Evolutionary conservation across 1,284 basidiomycete species (phyloP).

Genomic region (Paramarasmius palmivorus): DNA sequence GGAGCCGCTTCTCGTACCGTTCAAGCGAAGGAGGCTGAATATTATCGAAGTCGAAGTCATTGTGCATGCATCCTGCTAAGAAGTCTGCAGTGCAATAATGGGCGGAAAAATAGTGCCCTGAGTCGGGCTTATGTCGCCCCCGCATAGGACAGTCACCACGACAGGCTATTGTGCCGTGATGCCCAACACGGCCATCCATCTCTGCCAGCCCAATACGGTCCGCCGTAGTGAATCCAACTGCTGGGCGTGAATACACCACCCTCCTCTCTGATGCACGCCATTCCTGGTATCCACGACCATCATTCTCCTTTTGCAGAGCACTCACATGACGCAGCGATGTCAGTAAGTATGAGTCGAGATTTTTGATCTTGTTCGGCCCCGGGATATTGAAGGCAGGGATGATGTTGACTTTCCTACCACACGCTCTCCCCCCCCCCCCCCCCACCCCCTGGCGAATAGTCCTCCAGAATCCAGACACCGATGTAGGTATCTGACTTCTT

Average conservation of each 20-base stretch:
- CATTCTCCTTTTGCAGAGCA: slow-evolving; percentile 26
- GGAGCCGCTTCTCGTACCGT: slow-evolving; percentile 15
- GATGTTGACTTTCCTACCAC: slow-evolving; percentile 25
- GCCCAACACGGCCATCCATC: slow-evolving; percentile 34
- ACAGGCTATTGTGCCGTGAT: slow-evolving; percentile 34
- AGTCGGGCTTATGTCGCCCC: slow-evolving; percentile 30
- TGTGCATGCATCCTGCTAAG: slow-evolving; percentile 28
- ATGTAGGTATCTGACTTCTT: slow-evolving; percentile 33
- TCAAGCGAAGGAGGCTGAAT: neutral
- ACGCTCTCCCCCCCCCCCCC: slow-evolving; percentile 11
- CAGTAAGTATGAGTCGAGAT: slow-evolving; percentile 37
- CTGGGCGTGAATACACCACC: slow-evolving; percentile 15
- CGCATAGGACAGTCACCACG: slow-evolving; percentile 29
- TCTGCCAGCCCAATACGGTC: slow-evolving; percentile 21
- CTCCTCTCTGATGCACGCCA: slow-evolving; percentile 28
- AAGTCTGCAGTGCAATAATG: slow-evolving; percentile 25
- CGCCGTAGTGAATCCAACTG: slow-evolving; percentile 26
- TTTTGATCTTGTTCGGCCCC: slow-evolving; percentile 34
- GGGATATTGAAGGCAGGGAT: slow-evolving; percentile 29
- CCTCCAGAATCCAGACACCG: slow-evolving; percentile 26
- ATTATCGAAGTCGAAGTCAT: slow-evolving; percentile 1
- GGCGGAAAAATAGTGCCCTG: slow-evolving; percentile 32
- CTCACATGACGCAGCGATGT: slow-evolving; percentile 32
- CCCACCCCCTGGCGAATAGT: no score
- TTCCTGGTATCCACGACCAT: slow-evolving; percentile 21